Conservation (phyloP, 768 basidiomycete genomes). For the Trametes cingulata region DNA sequence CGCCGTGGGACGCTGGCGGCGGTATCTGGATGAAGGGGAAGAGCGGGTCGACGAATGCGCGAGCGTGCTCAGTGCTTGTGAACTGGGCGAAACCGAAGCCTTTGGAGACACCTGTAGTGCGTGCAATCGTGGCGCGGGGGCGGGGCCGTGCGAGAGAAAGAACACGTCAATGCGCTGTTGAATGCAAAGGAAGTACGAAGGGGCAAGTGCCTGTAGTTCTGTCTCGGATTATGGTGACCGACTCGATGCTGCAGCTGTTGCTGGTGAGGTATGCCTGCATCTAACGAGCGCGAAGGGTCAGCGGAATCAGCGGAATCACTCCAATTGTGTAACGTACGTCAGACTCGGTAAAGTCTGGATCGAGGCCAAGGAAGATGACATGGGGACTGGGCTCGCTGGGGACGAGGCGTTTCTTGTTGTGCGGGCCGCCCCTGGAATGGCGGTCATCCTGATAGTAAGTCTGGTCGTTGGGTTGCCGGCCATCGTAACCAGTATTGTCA, state of each 20-base stretch:
- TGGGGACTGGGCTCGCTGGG: constrained; percentile 89
- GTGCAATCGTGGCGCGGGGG: constrained; percentile 48
- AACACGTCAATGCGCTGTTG: constrained; percentile 69
- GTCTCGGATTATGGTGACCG: constrained; percentile 95
- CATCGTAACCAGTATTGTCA: constrained; percentile 46
- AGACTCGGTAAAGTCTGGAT: constrained; percentile 89
- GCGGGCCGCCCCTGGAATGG: constrained; percentile 28
- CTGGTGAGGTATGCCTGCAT: constrained; percentile 76
- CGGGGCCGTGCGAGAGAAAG: constrained; percentile 38
- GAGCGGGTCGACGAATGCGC: constrained; percentile 85
- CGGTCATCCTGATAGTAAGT: constrained; percentile 56
- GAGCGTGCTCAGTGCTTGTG: constrained; percentile 79
- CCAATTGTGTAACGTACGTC: constrained; percentile 56
- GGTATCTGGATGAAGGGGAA: constrained; percentile 93
- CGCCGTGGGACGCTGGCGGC: constrained; percentile 87
- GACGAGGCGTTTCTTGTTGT: constrained; percentile 71
- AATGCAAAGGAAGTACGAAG: constrained; percentile 67
- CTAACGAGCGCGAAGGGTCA: constrained; percentile 40
- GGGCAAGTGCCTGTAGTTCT: constrained; percentile 93
- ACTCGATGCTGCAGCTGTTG: constrained; percentile 75
- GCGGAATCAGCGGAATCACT: constrained; percentile 26
- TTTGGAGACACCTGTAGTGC: constrained; percentile 75
- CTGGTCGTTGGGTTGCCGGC: constrained; percentile 38
- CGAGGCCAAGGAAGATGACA: constrained; percentile 93
- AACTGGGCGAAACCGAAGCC: constrained; percentile 98